These are phyloP conservation scores for Pseudogymnoascus sp. DNA, from an alignment of 2,329 filamentous ascomycete species.

Conservation along the genomic window DNA sequence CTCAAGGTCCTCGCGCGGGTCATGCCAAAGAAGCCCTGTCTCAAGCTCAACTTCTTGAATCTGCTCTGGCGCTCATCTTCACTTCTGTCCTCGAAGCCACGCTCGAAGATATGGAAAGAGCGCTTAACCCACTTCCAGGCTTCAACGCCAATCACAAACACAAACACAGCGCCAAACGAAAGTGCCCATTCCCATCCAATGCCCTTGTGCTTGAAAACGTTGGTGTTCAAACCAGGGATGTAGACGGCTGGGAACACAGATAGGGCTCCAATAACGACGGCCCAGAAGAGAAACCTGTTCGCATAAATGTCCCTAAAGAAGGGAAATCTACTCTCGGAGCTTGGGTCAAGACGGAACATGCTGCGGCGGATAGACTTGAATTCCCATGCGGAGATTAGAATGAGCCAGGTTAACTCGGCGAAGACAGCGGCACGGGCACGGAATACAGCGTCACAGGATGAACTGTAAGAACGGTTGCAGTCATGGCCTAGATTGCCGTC, in stretches of 20 bases:
- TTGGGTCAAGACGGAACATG: slow-evolving; percentile 48
- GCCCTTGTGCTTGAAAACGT: slow-evolving; percentile 52
- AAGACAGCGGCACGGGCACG: slow-evolving; percentile 48
- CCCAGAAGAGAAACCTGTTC: slow-evolving; percentile 54
- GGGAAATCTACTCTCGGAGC: slow-evolving; percentile 29
- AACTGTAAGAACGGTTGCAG: slow-evolving; percentile 44
- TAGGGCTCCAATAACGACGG: slow-evolving; percentile 43
- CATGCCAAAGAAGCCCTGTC: slow-evolving; percentile 28
- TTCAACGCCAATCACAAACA: slow-evolving; percentile 55
- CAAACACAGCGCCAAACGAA: slow-evolving; percentile 44
- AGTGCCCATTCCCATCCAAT: slow-evolving; percentile 60
- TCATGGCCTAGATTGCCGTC: slow-evolving; percentile 42
- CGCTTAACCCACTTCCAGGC: slow-evolving; percentile 55
- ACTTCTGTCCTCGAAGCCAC: slow-evolving; percentile 21
- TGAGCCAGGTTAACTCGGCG: slow-evolving; percentile 47
- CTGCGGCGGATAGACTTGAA: slow-evolving; percentile 49
- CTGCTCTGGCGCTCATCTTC: slow-evolving; percentile 10
- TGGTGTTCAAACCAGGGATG: slow-evolving; percentile 55
- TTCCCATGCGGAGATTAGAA: slow-evolving; percentile 50
- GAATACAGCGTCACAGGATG: slow-evolving; percentile 45
- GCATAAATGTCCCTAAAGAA: slow-evolving; percentile 38
- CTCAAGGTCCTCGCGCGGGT: slow-evolving; percentile 21
- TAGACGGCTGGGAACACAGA: slow-evolving; percentile 52
- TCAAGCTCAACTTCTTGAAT: slow-evolving; percentile 20
- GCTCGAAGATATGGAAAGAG: slow-evolving; percentile 22